Evolutionary conservation across 2,329 filamentous ascomycete genomes (phyloP), one percentile per base, ranked within the genome.

Genomic region (Talaromyces sp.): DNA sequence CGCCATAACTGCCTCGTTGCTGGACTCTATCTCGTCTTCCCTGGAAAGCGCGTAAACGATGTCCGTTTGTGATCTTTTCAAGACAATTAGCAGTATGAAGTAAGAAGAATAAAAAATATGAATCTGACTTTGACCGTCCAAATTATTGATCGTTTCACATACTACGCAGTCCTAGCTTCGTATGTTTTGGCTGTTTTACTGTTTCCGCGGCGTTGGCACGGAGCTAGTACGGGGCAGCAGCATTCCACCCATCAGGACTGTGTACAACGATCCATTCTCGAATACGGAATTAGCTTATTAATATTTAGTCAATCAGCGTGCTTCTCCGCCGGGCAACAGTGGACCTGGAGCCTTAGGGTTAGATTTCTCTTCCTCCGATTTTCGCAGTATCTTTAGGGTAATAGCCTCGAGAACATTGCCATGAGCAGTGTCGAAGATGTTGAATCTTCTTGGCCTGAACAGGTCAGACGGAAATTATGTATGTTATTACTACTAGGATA

Each of bases 1-100:
- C 37, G 37, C 33, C 8, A 62, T 62, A 35, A 24, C 16, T 3
- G 3, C 60, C 24, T 37, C 60, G 10, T 14, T 62, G 48, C n/a
- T 62, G 37, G 60, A 62, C 8, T 37, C 24, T 22, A 41, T 62
- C 45, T 19, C 60, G 19, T 43, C 60, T n/a, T 43, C 56, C 5
- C 39, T 59, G 14, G 56, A 59, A 27, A 59, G 22, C n/a, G 13
- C 37, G 1, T 59, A 33, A 39, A 27, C 3, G 16, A n/a, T 27
- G 19, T 39, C 14, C 5, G 1, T 11, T 43, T 57, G 33, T 9
- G n/a, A 3, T 4, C 3, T 57, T 6, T 8, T 9, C 4, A n/a
- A 10, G 33, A 37, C 13, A 37, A 10, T 16, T 10, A 16, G 52
- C 7, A 31, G 9, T 54, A 19, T n/a, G 27, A 31, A 54, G 16